Percentiles rank a stretch among this genome's conserved stretches.
These are phyloP conservation scores for Sclerospora graminicola DNA, from an alignment of 352 stramenopile species.

Conservation along the genomic window DNA sequence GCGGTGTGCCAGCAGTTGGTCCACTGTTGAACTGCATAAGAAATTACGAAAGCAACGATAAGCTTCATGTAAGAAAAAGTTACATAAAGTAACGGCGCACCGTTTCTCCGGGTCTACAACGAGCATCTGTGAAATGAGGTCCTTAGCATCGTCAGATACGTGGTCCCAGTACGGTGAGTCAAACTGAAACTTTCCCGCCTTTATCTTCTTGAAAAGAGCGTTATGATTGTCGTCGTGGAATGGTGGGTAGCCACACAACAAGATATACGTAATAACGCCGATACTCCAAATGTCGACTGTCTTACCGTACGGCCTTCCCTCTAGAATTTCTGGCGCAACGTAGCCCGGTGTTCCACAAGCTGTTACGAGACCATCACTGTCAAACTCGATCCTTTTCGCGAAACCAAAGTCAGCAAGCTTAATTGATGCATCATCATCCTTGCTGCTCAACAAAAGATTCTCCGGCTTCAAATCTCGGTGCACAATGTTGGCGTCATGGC, in stretches of 20 bases:
- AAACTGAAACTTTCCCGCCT: slow-evolving; percentile 91
- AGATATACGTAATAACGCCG: slow-evolving; percentile 84
- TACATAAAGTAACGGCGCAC: slow-evolving; percentile 17
- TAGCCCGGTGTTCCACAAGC: slow-evolving; percentile 78
- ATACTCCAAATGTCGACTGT: slow-evolving; percentile 86
- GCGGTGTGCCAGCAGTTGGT: slow-evolving; percentile 79
- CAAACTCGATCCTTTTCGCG: slow-evolving; percentile 74
- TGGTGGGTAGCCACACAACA: slow-evolving; percentile 78
- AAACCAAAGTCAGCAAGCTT: slow-evolving; percentile 84
- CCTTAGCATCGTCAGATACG: slow-evolving; percentile 90
- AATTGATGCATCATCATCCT: slow-evolving; percentile 77
- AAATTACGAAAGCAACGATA: slow-evolving; percentile 2
- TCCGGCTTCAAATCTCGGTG: slow-evolving; percentile 81
- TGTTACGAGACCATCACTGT: slow-evolving; percentile 58
- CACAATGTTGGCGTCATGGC: slow-evolving; percentile 76
- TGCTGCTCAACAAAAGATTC: slow-evolving; percentile 72
- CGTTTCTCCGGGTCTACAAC: slow-evolving; percentile 85
- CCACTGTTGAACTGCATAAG: slow-evolving; percentile 53
- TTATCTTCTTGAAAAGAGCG: slow-evolving; percentile 92
- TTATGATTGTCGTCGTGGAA: slow-evolving; percentile 92
- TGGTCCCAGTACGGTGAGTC: slow-evolving; percentile 93
- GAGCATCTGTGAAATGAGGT: slow-evolving; percentile 90
- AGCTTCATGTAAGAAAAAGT: background rate
- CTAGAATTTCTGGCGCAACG: slow-evolving; percentile 74
- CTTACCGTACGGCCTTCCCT: slow-evolving; percentile 71